Percentiles rank a stretch among this genome's conserved stretches.
Conservation (phyloP, 257 asterid species). For the Plantago ovata region DNA sequence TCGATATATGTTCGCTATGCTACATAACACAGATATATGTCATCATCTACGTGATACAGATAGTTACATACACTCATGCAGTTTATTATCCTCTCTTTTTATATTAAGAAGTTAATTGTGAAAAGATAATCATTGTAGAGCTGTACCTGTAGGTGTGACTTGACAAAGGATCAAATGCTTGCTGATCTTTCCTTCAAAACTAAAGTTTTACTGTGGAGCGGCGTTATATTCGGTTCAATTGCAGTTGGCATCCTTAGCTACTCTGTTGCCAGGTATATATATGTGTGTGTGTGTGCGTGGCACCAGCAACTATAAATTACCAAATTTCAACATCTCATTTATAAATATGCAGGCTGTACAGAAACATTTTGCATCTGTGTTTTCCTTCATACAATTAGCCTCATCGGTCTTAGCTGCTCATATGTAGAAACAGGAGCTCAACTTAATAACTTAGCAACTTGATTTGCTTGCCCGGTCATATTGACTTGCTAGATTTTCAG, state of each 20-base stretch:
- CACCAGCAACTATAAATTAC: neutral
- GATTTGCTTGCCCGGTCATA: too few relatives aligned
- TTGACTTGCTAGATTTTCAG: too few relatives aligned
- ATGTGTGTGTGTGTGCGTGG: neutral
- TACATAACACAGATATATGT: neutral
- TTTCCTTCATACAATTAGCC: too few relatives aligned
- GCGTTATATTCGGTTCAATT: conserved; percentile 61
- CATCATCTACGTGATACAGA: too few relatives aligned
- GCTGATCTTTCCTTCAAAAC: conserved; percentile 66
- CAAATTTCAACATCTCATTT: conserved; percentile 5
- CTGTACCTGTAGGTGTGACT: conserved; percentile 52
- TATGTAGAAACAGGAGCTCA: too few relatives aligned
- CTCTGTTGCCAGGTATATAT: conserved; percentile 69
- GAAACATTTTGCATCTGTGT: conserved; percentile 6
- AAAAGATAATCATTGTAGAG: conserved; percentile 19
- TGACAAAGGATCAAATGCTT: conserved; percentile 71
- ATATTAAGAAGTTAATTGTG: conserved; percentile 13
- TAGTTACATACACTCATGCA: too few relatives aligned
- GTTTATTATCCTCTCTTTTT: conserved; percentile 19
- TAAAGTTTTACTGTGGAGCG: conserved; percentile 65
- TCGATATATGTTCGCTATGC: too few relatives aligned
- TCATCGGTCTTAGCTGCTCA: too few relatives aligned
- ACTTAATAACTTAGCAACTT: too few relatives aligned
- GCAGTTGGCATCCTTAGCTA: conserved; percentile 75
- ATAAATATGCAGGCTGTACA: neutral